phyloP scores from a whole-genome alignment of 805 yeast species.

The Saccharomyces cerevisiae region DNA sequence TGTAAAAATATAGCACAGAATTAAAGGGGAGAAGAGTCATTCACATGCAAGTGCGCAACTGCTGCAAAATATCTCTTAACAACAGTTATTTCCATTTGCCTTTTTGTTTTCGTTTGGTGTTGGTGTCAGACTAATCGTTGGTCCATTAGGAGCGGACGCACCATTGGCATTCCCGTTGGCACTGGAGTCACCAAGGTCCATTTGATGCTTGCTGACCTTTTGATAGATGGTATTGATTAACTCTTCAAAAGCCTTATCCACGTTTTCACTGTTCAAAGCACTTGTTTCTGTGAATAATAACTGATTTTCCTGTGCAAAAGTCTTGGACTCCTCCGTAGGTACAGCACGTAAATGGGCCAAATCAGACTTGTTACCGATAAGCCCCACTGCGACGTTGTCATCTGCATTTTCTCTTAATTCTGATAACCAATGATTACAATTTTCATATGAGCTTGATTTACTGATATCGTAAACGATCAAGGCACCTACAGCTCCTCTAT shows the following conservation, averaged over 20 bases:
- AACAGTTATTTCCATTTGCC: slow-evolving; percentile 47
- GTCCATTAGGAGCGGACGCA: slow-evolving; percentile 69
- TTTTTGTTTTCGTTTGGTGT: slow-evolving; percentile 77
- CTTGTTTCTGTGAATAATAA: slow-evolving; percentile 92
- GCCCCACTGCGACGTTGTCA: slow-evolving; percentile 88
- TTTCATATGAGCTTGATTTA: slow-evolving; percentile 78
- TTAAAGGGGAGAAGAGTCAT: neutral
- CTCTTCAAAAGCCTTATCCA: slow-evolving; percentile 89
- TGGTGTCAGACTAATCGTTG: slow-evolving; percentile 86
- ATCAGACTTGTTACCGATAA: slow-evolving; percentile 89
- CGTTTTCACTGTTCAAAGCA: slow-evolving; percentile 89
- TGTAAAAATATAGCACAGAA: neutral
- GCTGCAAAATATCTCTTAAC: slow-evolving; percentile 35
- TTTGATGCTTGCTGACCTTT: slow-evolving; percentile 87
- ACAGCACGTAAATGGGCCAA: slow-evolving; percentile 89
- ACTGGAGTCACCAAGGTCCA: slow-evolving; percentile 71
- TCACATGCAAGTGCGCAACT: neutral
- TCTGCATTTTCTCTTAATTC: slow-evolving; percentile 88
- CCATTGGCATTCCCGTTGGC: slow-evolving; percentile 5
- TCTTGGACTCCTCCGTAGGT: slow-evolving; percentile 94
- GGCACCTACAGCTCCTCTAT: slow-evolving; percentile 97
- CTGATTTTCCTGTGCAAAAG: slow-evolving; percentile 87
- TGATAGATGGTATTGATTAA: slow-evolving; percentile 88
- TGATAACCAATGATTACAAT: slow-evolving; percentile 81
- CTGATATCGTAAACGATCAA: slow-evolving; percentile 91